Conservation (phyloP, 257 asterid genomes). For the Ilex asprella region DNA sequence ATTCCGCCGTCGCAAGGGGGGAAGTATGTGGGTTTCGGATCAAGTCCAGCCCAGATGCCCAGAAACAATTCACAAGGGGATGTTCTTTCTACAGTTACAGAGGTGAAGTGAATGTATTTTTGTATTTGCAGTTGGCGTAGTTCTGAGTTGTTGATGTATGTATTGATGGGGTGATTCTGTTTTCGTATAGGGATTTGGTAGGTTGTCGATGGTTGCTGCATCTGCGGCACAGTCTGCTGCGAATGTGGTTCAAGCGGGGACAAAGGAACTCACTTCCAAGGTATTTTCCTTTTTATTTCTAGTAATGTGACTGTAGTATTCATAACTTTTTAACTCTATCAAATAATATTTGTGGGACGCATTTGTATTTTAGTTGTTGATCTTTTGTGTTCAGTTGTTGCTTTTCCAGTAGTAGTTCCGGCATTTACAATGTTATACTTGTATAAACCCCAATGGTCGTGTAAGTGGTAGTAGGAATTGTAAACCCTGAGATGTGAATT, state of each 20-base stretch:
- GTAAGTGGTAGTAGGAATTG: no score
- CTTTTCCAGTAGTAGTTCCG: no score
- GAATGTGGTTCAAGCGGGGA: conserved; percentile 80
- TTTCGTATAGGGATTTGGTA: conserved; percentile 68
- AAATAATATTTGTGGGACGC: no score
- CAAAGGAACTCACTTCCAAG: conserved; percentile 74
- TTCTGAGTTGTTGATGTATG: not conserved
- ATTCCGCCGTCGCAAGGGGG: conserved; percentile 93
- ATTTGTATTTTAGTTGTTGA: no score
- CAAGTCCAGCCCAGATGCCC: conserved; percentile 44
- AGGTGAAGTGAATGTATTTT: conserved; percentile 32
- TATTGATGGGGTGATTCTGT: not conserved
- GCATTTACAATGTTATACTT: no score
- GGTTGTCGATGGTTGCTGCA: conserved; percentile 73
- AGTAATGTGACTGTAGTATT: no score
- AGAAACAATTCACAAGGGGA: conserved; percentile 49
- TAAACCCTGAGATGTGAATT: no score
- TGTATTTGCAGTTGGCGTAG: not conserved
- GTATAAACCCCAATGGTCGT: no score
- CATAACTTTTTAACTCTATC: no score
- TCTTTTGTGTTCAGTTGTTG: no score
- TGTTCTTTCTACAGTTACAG: conserved; percentile 68
- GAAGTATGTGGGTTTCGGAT: conserved; percentile 88
- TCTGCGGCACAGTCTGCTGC: conserved; percentile 90
- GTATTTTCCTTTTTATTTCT: conserved; percentile 22